Base-by-base conservation (phyloP, 208 protist genomes). In the Vickermania spadyakhi region DNA sequence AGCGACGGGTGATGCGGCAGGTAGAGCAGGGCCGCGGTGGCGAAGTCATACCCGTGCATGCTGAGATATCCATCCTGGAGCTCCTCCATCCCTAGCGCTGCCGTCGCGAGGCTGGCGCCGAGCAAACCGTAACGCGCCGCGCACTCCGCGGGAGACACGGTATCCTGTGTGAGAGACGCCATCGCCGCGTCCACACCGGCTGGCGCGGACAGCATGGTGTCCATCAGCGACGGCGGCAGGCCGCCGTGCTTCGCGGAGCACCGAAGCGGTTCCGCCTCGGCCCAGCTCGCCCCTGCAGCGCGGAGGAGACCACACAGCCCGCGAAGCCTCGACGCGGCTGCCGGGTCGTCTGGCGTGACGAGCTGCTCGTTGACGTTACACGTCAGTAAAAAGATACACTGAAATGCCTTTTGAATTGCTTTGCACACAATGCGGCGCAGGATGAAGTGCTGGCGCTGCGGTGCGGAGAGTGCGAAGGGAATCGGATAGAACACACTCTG, bases 371-470 rank as follows among this genome's bases (percentile, higher is more conserved):
- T 55, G 2, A 76, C 75, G 29, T 75, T 52, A 31, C 76, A 76
- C 11, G 72, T 79, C 14, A 81, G 58, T 21, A 79, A 30, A 13
- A 79, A 59, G 13, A 86, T 50, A 31, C 66, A 56, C 3, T 79
- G 66, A 49, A 75, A 73, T 31, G 75, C 41, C 56, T 79, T 75
- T 27, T 76, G 66, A 36, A 81, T 69, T n/a, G 64, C 78, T 71
- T 79, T 85, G 51, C 77, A 56, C 42, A 84, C 28, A 45, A 51
- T 28, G 27, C 75, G 66, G 5, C 52, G 51, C 42, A 49, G 50
- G 54, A 67, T 36, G 14, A 45, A 21, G 7, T 63, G 31, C 23
- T 42, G 21, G n/a, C 57, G 50, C 36, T 56, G 62, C 62, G 41
- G 52, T 11, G 52, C 41, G 36, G 54, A 54, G 23, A 66, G 49